Evolutionary conservation across 805 yeast species (phyloP), one percentile per base, ranked within the genome.

Genomic region (Diddensiella transvaalensis): DNA sequence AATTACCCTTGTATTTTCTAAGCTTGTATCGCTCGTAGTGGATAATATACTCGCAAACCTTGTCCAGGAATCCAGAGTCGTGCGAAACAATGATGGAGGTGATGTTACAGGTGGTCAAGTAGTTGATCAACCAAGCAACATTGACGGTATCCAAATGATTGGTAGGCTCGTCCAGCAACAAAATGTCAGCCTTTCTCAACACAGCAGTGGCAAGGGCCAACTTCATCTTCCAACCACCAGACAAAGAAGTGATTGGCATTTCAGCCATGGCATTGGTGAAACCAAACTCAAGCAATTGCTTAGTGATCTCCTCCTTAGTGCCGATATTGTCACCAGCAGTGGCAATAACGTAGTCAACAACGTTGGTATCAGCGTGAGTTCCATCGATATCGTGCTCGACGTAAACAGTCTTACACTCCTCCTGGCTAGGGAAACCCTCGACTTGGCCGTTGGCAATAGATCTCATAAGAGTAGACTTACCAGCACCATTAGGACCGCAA

Each of bases 161-260:
- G 71, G 99, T 91, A 78, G 99, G 99, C 83, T 91, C 99, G 81
- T 91, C 99, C 74, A 91, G 85, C 76, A 91, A 80, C 75, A 91
- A 80, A 71, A 91, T 93, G 72, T 89, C 90, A 69, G 99, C 98
- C 77, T 90, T 90, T 82, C 87, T 87, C 77, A 91, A 83, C 69
- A 91, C 97, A 70, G 99, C 99, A 79, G 97, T 88, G 65, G 99
- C 98, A 69, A 91, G 82, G 71, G 98, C 98, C 74, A 91, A 83
- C 79, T 93, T 93, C 99, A 91, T 91, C 85, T 93, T 93, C 99
- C 99, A 91, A 83, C 99, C 99, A 85, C 99, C 99, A 69, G 99
- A 93, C 65, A 93, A 82, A 59, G 97, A 87, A 69, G 88, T 82
- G 73, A 91, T 91, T 69, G 97, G 95, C 95, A 85, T 87, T 58